phyloP scores from a whole-genome alignment of 2,329 filamentous ascomycete species.

The Sclerotinia sclerotiorum region DNA sequence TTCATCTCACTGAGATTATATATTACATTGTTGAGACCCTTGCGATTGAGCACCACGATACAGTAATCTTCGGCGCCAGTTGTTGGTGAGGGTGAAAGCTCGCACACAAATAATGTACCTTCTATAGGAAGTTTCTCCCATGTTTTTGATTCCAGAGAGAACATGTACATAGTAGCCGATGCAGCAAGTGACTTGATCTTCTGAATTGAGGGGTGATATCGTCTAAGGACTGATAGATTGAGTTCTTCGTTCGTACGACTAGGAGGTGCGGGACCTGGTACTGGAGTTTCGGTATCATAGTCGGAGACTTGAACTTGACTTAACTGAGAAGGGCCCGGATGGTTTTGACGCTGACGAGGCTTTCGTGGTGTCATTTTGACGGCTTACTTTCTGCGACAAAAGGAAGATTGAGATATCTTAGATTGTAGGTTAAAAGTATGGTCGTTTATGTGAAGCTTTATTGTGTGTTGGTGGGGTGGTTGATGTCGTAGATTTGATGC shows the following conservation, averaged over 20 bases:
- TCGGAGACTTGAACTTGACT: slow-evolving; percentile 49
- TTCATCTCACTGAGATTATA: slow-evolving; percentile 61
- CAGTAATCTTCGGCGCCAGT: slow-evolving; percentile 47
- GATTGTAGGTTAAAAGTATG: background rate
- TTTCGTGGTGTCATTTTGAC: slow-evolving; percentile 44
- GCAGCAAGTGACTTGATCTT: slow-evolving; percentile 77
- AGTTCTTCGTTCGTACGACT: slow-evolving; percentile 75
- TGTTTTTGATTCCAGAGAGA: slow-evolving; percentile 59
- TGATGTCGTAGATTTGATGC: background rate
- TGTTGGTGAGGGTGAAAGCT: slow-evolving; percentile 49
- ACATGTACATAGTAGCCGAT: slow-evolving; percentile 83
- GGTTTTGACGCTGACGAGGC: slow-evolving; percentile 40
- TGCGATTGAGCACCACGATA: slow-evolving; percentile 72
- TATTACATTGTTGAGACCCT: slow-evolving; percentile 68
- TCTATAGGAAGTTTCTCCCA: slow-evolving; percentile 90
- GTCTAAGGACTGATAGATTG: slow-evolving; percentile 79
- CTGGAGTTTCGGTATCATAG: slow-evolving; percentile 51
- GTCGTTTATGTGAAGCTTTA: background rate
- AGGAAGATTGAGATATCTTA: background rate
- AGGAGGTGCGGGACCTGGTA: slow-evolving; percentile 41
- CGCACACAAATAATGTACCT: slow-evolving; percentile 86
- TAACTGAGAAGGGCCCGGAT: slow-evolving; percentile 38
- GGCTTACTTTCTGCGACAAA: background rate
- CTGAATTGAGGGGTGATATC: slow-evolving; percentile 73
- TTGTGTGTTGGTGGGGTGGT: background rate